These are phyloP conservation scores for Fusarium sterilihyphosum DNA, from an alignment of 2,329 filamentous ascomycete species.

Conservation along the genomic window DNA sequence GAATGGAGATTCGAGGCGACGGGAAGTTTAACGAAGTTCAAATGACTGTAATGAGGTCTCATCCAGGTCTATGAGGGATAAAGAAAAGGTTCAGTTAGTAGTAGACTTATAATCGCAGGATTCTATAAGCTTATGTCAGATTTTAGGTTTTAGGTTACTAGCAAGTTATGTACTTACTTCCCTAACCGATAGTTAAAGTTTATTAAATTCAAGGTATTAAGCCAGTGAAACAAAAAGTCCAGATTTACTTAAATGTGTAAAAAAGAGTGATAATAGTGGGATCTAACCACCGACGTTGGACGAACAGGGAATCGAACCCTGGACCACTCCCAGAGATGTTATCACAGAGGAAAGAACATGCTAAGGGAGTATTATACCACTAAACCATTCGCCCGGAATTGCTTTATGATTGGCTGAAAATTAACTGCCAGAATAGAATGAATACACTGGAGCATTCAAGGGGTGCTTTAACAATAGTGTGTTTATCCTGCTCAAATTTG, in stretches of 20 bases:
- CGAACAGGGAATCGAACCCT: slow-evolving; percentile 38
- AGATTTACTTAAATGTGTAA: not conserved
- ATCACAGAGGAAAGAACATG: not conserved
- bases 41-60: fast-evolving
- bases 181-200: not conserved
- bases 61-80: not conserved
- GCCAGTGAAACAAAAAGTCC: not conserved
- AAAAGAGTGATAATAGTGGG: slow-evolving; percentile 1
- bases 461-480: no score
- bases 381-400: slow-evolving; percentile 29
- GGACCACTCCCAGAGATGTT: slow-evolving; percentile 30
- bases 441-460: no score
- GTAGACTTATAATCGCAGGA: not conserved
- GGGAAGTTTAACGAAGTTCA: fast-evolving
- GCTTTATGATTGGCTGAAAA: not conserved
- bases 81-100: not conserved
- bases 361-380: slow-evolving; percentile 39
- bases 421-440: fast-evolving
- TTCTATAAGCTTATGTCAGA: not conserved
- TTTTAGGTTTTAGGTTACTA: not conserved
- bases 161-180: not conserved
- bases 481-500: not conserved
- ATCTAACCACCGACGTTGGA: slow-evolving; percentile 15
- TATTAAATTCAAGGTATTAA: no score
- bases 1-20: fast-evolving